phyloP scores from a whole-genome alignment of 106 monocot species.

The Dactylorhiza incarnata region DNA sequence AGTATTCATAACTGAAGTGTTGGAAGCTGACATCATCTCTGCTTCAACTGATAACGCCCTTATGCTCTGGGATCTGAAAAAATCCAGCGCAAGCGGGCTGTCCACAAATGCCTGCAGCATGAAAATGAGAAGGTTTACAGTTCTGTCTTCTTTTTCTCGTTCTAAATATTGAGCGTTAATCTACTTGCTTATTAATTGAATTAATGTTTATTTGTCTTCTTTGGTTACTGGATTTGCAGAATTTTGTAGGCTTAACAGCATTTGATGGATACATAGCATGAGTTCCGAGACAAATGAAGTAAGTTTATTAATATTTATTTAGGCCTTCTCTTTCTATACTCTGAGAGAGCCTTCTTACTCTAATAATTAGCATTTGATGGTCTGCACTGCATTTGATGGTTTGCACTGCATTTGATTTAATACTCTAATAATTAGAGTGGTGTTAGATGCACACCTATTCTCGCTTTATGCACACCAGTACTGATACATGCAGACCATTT shows the following conservation, averaged over 20 bases:
- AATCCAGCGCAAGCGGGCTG: conserved; percentile 43
- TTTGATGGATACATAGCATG: conserved; percentile 89
- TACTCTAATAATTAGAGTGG: background rate
- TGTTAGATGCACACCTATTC: no score
- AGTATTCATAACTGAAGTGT: background rate
- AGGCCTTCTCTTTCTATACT: background rate
- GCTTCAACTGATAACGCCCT: conserved; percentile 92
- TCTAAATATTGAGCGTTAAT: background rate
- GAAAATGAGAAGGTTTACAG: conserved; percentile 87
- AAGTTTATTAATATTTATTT: conserved; percentile 24
- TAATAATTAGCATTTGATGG: no score
- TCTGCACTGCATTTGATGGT: no score
- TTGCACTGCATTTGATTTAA: background rate
- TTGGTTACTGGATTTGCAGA: conserved; percentile 45
- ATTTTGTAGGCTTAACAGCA: conserved; percentile 92
- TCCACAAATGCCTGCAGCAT: conserved; percentile 64
- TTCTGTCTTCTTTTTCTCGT: background rate
- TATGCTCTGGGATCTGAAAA: conserved; percentile 90
- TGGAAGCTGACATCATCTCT: conserved; percentile 15
- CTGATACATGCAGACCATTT: no score
- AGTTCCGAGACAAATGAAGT: conserved; percentile 98
- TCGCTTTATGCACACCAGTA: no score
- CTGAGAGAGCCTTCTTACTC: background rate
- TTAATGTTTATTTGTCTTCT: background rate
- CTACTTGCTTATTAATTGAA: background rate